Conservation (phyloP, 83 land plant genomes). For the Thuja plicata region DNA sequence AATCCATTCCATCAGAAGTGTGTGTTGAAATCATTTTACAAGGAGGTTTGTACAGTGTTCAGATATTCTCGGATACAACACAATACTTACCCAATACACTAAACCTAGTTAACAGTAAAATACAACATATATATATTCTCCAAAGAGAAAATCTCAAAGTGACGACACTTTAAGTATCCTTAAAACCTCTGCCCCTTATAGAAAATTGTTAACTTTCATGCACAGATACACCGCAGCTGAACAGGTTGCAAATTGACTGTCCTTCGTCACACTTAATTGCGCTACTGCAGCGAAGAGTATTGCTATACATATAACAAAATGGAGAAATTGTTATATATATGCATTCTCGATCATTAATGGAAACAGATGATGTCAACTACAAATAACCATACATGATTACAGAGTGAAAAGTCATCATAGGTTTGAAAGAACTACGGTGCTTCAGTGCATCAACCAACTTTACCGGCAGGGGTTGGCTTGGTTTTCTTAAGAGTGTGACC, state of each 20-base stretch:
- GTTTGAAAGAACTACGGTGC: slow-evolving; percentile 8
- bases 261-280: neutral
- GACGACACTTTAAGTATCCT: neutral
- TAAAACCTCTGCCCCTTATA: neutral
- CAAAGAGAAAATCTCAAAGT: neutral
- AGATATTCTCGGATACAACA: neutral
- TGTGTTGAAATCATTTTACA: neutral
- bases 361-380: neutral
- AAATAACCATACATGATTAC: neutral
- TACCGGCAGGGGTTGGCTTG: neutral
- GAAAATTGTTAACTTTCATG: neutral
- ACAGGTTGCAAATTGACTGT: neutral
- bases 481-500: neutral
- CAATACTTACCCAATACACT: neutral
- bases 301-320: neutral
- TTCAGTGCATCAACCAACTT: neutral
- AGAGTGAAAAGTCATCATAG: neutral
- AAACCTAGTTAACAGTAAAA: neutral
- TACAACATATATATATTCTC: neutral
- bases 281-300: neutral
- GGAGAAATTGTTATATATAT: neutral
- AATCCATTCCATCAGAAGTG: neutral
- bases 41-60: slow-evolving; percentile 4
- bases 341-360: neutral
- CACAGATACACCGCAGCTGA: neutral